phyloP scores from a whole-genome alignment of 2,329 filamentous ascomycete species.

The Neoascochyta sp. region DNA sequence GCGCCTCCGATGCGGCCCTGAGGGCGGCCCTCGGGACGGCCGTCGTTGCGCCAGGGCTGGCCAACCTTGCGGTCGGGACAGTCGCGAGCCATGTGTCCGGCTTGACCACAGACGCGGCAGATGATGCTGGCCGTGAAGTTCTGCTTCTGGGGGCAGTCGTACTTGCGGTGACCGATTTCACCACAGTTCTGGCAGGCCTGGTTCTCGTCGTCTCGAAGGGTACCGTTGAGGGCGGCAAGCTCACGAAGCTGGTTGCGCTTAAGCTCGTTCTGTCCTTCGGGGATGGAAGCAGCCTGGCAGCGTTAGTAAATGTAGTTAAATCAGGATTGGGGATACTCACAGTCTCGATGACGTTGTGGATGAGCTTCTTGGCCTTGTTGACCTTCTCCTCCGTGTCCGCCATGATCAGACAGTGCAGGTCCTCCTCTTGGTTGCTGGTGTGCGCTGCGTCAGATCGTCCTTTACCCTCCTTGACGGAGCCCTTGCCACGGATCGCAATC shows the following conservation, averaged over 20 bases:
- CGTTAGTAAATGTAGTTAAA: slow-evolving; percentile 28
- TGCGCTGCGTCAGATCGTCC: slow-evolving; percentile 98
- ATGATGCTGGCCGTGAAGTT: slow-evolving; percentile 99
- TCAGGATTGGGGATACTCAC: slow-evolving; percentile 55
- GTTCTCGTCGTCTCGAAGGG: slow-evolving; percentile 96
- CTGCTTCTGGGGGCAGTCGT: slow-evolving; percentile 94
- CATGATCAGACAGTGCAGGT: slow-evolving; percentile 99
- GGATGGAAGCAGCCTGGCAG: slow-evolving; percentile 86
- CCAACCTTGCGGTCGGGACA: slow-evolving; percentile 93
- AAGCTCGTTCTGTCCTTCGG: slow-evolving; percentile 96
- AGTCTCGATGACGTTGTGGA: slow-evolving; percentile 98
- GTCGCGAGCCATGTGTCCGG: slow-evolving; percentile 96
- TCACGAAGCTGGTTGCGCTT: slow-evolving; percentile 98
- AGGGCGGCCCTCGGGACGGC: slow-evolving; percentile 48
- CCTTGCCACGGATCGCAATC: slow-evolving; percentile 98
- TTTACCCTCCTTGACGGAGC: slow-evolving; percentile 99
- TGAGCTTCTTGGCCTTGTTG: slow-evolving; percentile 97
- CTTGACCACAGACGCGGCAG: slow-evolving; percentile 95
- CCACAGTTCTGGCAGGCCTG: slow-evolving; percentile 99
- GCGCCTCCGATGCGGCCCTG: slow-evolving; percentile 66
- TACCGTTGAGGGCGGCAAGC: slow-evolving; percentile 96
- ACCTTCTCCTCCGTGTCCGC: slow-evolving; percentile 99
- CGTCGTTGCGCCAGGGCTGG: slow-evolving; percentile 84
- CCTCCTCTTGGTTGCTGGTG: slow-evolving; percentile 99
- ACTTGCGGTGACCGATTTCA: slow-evolving; percentile 97